Conservation (phyloP, 1,139 yeast species). For the Hanseniaspora sp. region DNA sequence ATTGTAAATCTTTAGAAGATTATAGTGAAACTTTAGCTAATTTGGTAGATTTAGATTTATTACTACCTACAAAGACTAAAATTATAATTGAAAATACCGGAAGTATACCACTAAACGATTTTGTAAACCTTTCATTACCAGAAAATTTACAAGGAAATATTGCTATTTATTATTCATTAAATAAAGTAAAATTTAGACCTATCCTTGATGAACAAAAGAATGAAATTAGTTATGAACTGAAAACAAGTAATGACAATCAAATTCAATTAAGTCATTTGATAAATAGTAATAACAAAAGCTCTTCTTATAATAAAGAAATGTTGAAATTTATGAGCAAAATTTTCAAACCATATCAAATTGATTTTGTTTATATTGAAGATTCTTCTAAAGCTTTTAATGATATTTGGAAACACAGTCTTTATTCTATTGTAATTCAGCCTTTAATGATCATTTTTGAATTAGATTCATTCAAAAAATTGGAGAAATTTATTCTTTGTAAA, state of each 20-base stretch:
- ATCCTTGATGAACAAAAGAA: conserved; percentile 16
- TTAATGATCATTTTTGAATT: conserved; percentile 62
- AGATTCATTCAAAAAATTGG: conserved; percentile 47
- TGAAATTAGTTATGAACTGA: conserved; percentile 14
- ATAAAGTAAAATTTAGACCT: background rate
- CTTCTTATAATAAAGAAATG: conserved; percentile 27
- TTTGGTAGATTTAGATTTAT: background rate
- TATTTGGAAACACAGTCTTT: conserved; percentile 67
- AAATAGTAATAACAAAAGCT: conserved; percentile 19
- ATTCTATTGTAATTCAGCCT: conserved; percentile 68
- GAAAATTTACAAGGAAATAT: background rate
- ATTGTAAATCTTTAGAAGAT: conserved; percentile 4
- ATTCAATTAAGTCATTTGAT: conserved; percentile 3
- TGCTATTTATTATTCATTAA: background rate
- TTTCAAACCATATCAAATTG: conserved; percentile 36
- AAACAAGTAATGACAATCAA: conserved; percentile 18
- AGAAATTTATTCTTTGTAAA: conserved; percentile 63
- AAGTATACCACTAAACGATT: conserved; percentile 1
- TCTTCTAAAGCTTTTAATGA: conserved; percentile 44
- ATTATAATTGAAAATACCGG: conserved; percentile 13
- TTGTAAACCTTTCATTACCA: background rate
- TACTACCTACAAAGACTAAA: background rate
- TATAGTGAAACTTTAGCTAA: background rate
- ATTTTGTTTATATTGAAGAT: conserved; percentile 28
- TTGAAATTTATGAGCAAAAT: conserved; percentile 32